Evolutionary conservation across 345 rosid species (phyloP).

Genomic region (Eucalyptus tenuipes): DNA sequence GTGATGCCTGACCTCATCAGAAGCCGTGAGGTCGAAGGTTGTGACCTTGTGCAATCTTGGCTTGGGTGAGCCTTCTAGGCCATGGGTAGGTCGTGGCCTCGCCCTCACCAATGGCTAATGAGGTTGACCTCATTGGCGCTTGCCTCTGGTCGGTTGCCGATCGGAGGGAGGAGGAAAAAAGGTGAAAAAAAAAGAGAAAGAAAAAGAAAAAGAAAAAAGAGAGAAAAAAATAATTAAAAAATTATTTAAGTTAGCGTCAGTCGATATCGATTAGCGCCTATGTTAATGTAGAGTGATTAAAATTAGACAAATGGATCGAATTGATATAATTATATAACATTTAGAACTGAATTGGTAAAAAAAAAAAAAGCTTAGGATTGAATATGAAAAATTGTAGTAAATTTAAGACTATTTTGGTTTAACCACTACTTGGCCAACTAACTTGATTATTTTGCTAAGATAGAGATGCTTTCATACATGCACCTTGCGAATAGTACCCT

Average conservation of each 20-base stretch:
- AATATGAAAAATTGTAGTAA: no score
- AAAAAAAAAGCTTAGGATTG: no score
- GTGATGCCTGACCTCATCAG: accelerated
- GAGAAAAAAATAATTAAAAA: no score
- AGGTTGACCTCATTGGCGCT: accelerated
- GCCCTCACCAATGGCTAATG: accelerated
- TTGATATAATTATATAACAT: accelerated
- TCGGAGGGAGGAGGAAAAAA: accelerated
- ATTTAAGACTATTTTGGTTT: no score
- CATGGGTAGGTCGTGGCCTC: no score
- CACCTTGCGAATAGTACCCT: neutral
- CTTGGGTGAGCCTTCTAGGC: accelerated
- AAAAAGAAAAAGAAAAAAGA: no score
- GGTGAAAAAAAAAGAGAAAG: accelerated
- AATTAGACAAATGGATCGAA: accelerated
- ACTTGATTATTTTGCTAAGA: neutral
- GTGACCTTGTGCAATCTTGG: accelerated
- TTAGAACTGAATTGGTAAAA: no score
- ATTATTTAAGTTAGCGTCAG: no score
- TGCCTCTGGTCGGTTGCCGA: accelerated
- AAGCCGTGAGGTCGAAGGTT: accelerated
- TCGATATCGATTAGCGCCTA: accelerated
- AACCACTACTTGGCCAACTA: neutral
- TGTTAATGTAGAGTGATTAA: accelerated
- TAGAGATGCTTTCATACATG: neutral